A percentile compares a stretch with the other conserved stretches of the same genome.
phyloP scores from a whole-genome alignment of 1,284 basidiomycete species.

The Exobasidium rhododendri region DNA sequence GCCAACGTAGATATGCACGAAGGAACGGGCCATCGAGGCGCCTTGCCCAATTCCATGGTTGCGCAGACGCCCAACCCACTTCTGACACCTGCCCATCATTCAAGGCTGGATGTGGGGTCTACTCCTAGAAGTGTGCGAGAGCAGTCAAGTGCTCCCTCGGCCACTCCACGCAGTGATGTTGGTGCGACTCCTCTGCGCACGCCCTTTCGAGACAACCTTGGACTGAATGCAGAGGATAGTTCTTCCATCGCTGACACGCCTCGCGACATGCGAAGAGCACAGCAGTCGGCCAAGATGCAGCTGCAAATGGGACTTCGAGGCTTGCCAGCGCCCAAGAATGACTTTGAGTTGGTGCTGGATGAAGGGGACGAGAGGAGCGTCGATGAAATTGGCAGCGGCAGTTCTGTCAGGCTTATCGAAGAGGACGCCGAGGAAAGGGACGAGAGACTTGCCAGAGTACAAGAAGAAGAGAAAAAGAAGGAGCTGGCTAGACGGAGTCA shows the following conservation, averaged over 20 bases:
- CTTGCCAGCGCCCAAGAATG: conserved; percentile 91
- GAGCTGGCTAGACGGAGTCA: conserved; percentile 73
- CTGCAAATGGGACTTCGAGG: conserved; percentile 76
- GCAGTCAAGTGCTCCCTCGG: conserved; percentile 13
- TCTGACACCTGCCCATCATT: conserved; percentile 62
- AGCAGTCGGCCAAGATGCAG: conserved; percentile 54
- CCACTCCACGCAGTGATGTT: conserved; percentile 47
- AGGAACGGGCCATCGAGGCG: conserved; percentile 73
- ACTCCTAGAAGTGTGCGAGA: conserved; percentile 69
- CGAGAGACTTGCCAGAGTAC: conserved; percentile 66
- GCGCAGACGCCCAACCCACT: conserved; percentile 93
- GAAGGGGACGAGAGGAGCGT: conserved; percentile 31
- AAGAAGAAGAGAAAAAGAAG: conserved; percentile 70
- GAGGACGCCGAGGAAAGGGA: conserved; percentile 87
- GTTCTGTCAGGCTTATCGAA: conserved; percentile 17
- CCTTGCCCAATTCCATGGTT: conserved; percentile 54
- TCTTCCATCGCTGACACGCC: conserved; percentile 31
- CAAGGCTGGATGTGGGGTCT: neutral
- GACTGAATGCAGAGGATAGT: conserved; percentile 65
- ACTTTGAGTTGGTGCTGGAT: conserved; percentile 90
- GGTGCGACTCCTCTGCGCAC: conserved; percentile 68
- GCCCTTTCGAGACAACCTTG: conserved; percentile 83
- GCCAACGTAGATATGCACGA: conserved; percentile 88
- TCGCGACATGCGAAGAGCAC: conserved; percentile 26
- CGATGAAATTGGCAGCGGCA: conserved; percentile 20